Evolutionary conservation across 2,329 filamentous ascomycete species (phyloP).

Genomic region (Alternaria longipes): DNA sequence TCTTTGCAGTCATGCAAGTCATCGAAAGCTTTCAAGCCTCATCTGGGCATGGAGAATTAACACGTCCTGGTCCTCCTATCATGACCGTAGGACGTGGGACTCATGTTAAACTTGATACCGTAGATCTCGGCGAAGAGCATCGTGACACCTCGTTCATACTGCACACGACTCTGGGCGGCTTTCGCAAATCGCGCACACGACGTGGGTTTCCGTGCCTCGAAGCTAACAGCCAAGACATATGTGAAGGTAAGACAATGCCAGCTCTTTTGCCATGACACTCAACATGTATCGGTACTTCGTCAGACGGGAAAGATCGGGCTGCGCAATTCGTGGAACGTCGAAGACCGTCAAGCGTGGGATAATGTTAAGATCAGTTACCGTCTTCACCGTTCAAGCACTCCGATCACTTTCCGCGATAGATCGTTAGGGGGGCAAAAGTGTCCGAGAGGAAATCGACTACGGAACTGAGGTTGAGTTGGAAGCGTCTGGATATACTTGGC

Average conservation of each 20-base stretch:
- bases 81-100: neutral
- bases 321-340: constrained; percentile 9
- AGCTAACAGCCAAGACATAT: neutral
- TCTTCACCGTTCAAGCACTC: neutral
- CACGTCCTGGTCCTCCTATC: neutral
- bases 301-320: neutral
- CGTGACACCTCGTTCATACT: neutral
- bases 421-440: constrained; percentile 28
- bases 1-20: constrained; percentile 5
- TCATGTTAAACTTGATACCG: neutral
- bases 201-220: neutral
- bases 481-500: constrained; percentile 29
- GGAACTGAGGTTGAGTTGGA: constrained; percentile 27
- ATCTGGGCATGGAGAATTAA: neutral
- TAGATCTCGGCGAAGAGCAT: neutral
- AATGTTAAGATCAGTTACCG: neutral
- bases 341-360: constrained; percentile 10
- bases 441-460: constrained; percentile 5
- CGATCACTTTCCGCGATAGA: constrained; percentile 3
- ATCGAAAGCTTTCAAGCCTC: neutral
- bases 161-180: neutral
- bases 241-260: neutral
- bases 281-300: constrained; percentile 12
- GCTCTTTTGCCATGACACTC: neutral
- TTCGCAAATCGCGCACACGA: constrained; percentile 9